Conservation (phyloP, 768 basidiomycete species). For the Amanita pseudoporphyria region DNA sequence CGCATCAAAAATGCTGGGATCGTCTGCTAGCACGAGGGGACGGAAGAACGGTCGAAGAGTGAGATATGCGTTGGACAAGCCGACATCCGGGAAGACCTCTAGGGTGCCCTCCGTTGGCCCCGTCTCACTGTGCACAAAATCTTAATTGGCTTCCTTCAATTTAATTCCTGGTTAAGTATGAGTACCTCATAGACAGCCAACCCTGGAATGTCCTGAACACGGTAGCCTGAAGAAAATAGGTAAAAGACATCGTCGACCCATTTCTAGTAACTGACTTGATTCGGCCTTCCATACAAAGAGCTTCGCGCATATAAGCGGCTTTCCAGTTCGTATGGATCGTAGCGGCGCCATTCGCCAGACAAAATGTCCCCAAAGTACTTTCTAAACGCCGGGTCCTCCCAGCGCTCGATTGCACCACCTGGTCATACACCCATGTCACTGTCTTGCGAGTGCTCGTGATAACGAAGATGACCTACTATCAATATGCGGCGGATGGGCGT, state of each 20-base stretch:
- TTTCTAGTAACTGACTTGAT: constrained; percentile 31
- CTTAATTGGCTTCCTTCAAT: too few relatives aligned
- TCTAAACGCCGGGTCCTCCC: constrained; percentile 39
- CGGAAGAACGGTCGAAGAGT: constrained; percentile 62
- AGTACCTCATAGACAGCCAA: constrained; percentile 38
- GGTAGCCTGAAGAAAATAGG: constrained; percentile 23
- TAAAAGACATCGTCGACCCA: background rate
- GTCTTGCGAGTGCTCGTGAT: constrained; percentile 7
- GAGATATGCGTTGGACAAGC: constrained; percentile 47
- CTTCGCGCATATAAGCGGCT: constrained; percentile 40
- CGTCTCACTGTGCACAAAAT: constrained; percentile 18
- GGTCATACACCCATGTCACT: constrained; percentile 20
- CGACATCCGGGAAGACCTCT: constrained; percentile 48
- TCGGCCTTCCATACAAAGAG: constrained; percentile 42
- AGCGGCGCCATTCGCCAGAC: constrained; percentile 32
- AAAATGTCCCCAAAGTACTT: constrained; percentile 35
- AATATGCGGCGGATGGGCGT: constrained; percentile 32
- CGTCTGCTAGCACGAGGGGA: constrained; percentile 11
- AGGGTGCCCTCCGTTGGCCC: constrained; percentile 56
- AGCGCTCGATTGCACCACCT: constrained; percentile 43
- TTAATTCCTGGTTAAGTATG: too few relatives aligned
- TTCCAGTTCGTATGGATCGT: constrained; percentile 41
- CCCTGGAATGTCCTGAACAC: constrained; percentile 52
- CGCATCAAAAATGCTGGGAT: too few relatives aligned
- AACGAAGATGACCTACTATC: constrained; percentile 23